Evolutionary conservation across 2,329 filamentous ascomycete species (phyloP).

Genomic region (Venturia effusa): DNA sequence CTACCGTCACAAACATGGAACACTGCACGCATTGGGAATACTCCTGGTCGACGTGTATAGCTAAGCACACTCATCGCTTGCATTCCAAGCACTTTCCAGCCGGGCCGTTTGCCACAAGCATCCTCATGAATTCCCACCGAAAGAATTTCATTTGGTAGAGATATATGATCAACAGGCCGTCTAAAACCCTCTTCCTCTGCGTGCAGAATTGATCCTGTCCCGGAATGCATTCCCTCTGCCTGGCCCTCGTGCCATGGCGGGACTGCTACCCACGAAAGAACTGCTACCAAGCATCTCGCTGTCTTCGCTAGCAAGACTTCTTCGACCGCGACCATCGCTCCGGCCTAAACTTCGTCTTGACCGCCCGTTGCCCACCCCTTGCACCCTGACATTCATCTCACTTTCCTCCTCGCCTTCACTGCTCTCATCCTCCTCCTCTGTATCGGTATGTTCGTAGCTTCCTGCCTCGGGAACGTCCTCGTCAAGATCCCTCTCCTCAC

Average conservation of each 20-base stretch:
- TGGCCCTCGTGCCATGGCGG: conserved; percentile 2
- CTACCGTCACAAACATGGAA: no score
- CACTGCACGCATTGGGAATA: no score
- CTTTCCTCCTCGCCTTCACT: conserved; percentile 11
- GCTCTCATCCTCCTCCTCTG: conserved; percentile 34
- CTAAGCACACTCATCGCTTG: no score
- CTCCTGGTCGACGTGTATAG: no score
- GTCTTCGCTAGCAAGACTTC: conserved; percentile 4
- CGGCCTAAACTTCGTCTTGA: not conserved
- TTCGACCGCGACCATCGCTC: conserved; percentile 2
- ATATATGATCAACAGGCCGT: no score
- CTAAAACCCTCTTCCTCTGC: conserved; percentile 2
- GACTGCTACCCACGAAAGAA: conserved; percentile 7
- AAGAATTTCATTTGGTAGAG: no score
- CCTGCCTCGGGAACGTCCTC: conserved; percentile 42
- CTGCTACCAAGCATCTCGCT: conserved; percentile 4
- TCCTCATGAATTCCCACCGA: no score
- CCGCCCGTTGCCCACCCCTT: not conserved
- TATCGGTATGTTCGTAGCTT: conserved; percentile 44
- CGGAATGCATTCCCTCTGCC: not conserved
- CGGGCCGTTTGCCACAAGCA: no score
- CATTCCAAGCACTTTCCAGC: no score
- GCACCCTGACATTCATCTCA: not conserved
- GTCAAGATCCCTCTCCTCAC: conserved; percentile 27
- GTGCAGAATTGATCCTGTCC: not conserved